These are phyloP conservation scores for Besnoitia besnoiti DNA, from an alignment of 169 alveolate genomes.

Conservation along the genomic window DNA sequence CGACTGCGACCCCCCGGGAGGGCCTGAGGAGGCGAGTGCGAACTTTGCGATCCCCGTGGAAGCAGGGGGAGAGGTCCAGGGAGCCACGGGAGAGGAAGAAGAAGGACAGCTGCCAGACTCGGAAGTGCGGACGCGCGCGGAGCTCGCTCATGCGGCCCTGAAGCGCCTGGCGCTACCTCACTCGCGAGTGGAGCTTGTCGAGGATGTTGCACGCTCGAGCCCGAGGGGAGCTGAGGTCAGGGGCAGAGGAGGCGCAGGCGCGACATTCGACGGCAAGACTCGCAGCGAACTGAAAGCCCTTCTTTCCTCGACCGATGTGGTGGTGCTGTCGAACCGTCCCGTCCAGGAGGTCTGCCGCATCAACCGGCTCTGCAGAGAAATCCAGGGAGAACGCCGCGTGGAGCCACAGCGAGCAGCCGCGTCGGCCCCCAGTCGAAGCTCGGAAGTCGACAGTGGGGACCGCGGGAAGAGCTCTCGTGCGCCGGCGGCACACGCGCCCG, in stretches of 20 bases:
- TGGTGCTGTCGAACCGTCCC: conserved; percentile 63
- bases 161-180: conserved; percentile 45
- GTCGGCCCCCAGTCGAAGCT: not conserved
- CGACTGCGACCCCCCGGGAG: conserved; percentile 10
- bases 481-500: not conserved
- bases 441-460: not conserved
- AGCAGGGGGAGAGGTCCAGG: not conserved
- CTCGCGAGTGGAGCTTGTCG: conserved; percentile 20
- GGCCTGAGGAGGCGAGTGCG: conserved; percentile 7
- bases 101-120: conserved; percentile 25
- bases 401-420: not conserved
- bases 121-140: conserved; percentile 53
- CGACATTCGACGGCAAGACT: too few species aligned
- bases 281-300: not conserved
- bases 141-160: conserved; percentile 53
- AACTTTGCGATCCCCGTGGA: conserved; percentile 4
- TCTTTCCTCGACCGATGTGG: conserved; percentile 44
- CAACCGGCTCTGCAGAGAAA: conserved; percentile 44
- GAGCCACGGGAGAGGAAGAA: not conserved
- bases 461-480: not conserved
- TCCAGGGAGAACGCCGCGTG: not conserved
- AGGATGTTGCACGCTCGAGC: not conserved
- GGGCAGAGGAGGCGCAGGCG: not conserved
- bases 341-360: conserved; percentile 36
- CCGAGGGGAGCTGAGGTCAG: not conserved